Evolutionary conservation across 2,329 filamentous ascomycete genomes (phyloP).

Genomic region (Cytospora paraplurivora): DNA sequence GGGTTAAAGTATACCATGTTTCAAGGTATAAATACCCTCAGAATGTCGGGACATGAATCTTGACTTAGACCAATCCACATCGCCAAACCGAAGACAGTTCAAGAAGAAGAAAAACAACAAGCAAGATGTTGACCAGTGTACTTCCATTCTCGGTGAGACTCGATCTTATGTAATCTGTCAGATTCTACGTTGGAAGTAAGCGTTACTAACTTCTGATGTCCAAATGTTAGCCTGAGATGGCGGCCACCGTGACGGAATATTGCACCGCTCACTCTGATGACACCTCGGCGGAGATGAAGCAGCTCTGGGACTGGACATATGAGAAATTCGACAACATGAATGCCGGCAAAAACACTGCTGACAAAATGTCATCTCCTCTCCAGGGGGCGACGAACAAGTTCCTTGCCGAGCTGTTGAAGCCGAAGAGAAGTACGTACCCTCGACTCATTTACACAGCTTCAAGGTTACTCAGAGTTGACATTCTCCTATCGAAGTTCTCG

Average conservation of each 20-base stretch:
- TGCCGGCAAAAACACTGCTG: not conserved
- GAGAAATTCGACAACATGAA: constrained; percentile 4
- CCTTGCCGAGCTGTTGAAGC: constrained; percentile 1
- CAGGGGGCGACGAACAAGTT: constrained; percentile 6
- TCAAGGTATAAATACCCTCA: not conserved
- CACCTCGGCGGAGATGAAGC: not conserved
- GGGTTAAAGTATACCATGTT: too few species aligned
- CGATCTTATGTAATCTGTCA: not conserved
- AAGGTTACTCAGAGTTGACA: not conserved
- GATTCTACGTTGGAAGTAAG: not conserved
- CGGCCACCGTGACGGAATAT: constrained; percentile 3
- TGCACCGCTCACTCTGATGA: not conserved
- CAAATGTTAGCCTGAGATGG: not conserved
- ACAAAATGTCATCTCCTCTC: constrained; percentile 6
- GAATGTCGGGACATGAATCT: not conserved
- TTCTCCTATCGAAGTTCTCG: constrained; percentile 34
- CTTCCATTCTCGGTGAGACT: constrained; percentile 1
- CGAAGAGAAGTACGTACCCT: not conserved
- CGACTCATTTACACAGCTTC: not conserved
- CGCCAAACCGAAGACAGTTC: not conserved
- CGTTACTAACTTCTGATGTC: not conserved
- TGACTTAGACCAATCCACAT: not conserved
- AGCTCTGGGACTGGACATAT: constrained; percentile 2
- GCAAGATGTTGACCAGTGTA: not conserved
- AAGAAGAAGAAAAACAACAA: not conserved